phyloP scores from a whole-genome alignment of 2,329 filamentous ascomycete genomes.

The Colletotrichum brevisporum region DNA sequence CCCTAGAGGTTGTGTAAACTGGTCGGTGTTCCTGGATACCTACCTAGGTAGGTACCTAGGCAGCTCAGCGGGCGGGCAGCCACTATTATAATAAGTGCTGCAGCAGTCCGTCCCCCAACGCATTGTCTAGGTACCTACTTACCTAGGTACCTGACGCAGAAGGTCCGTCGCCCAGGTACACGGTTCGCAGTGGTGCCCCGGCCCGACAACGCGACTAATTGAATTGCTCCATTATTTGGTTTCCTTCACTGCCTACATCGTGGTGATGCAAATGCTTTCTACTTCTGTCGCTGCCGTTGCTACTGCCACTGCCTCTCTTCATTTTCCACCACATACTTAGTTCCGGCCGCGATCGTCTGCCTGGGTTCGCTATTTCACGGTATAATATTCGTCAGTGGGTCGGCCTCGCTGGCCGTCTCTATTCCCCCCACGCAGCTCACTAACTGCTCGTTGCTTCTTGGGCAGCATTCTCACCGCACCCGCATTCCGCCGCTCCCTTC shows the following conservation, averaged over 20 bases:
- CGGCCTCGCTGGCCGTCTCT: no score
- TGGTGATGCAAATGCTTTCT: slow-evolving; percentile 33
- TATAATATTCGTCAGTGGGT: no score
- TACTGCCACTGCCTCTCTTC: slow-evolving; percentile 6
- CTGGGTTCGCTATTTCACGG: background rate
- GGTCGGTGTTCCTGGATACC: no score
- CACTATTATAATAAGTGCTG: no score
- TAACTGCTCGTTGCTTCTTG: slow-evolving; percentile 29
- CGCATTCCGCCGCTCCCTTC: slow-evolving; percentile 3
- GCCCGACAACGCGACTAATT: slow-evolving; percentile 20
- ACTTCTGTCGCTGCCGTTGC: background rate
- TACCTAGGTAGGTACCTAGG: no score
- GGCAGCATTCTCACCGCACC: slow-evolving; percentile 34
- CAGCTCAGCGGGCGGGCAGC: no score
- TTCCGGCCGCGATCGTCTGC: background rate
- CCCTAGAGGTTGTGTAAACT: no score
- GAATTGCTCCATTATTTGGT: slow-evolving; percentile 20
- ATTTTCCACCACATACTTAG: background rate
- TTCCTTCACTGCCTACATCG: slow-evolving; percentile 17
- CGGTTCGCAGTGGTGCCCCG: slow-evolving; percentile 27
- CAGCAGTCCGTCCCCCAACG: background rate
- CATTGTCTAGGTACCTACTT: background rate
- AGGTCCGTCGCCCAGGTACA: slow-evolving; percentile 26
- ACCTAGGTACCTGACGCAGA: background rate
- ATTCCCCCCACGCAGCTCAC: background rate